These are phyloP conservation scores for Penicillium italicum DNA, from an alignment of 2,329 filamentous ascomycete species.

Conservation along the genomic window DNA sequence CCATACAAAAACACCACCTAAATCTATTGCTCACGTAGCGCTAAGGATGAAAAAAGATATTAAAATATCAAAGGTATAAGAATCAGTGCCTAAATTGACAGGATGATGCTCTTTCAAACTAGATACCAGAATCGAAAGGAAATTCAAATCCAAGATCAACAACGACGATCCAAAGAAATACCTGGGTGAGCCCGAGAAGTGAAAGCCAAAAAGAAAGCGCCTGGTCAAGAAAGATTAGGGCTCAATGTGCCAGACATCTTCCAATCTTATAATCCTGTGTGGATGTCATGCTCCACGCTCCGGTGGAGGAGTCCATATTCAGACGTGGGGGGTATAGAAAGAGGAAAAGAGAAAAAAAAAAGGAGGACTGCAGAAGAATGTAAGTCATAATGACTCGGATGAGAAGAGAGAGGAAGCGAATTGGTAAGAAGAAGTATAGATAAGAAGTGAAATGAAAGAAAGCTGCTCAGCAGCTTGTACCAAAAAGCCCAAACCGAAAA, in stretches of 20 bases:
- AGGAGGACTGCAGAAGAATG: background rate
- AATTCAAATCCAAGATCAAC: background rate
- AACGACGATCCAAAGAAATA: background rate
- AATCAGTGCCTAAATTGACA: conserved; percentile 11
- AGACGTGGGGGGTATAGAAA: conserved; percentile 6
- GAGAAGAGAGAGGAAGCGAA: background rate
- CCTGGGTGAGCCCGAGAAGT: conserved; percentile 4
- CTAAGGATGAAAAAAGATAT: too few relatives aligned
- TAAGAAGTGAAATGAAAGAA: conserved; percentile 12
- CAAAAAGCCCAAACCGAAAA: conserved; percentile 6
- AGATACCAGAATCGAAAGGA: conserved; percentile 6
- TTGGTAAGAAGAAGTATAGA: conserved; percentile 5
- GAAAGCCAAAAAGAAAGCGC: background rate
- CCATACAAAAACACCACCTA: background rate
- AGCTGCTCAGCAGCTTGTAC: conserved; percentile 18
- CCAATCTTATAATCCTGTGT: background rate
- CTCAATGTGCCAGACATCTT: conserved; percentile 9
- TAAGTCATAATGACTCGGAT: background rate
- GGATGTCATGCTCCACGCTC: background rate
- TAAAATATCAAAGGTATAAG: background rate
- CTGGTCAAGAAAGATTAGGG: background rate
- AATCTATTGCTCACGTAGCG: background rate
- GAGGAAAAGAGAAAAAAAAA: background rate
- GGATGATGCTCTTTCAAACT: conserved; percentile 8
- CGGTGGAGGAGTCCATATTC: background rate